Evolutionary conservation across 2,329 filamentous ascomycete genomes (phyloP).

Genomic region (Botrytis aclada): DNA sequence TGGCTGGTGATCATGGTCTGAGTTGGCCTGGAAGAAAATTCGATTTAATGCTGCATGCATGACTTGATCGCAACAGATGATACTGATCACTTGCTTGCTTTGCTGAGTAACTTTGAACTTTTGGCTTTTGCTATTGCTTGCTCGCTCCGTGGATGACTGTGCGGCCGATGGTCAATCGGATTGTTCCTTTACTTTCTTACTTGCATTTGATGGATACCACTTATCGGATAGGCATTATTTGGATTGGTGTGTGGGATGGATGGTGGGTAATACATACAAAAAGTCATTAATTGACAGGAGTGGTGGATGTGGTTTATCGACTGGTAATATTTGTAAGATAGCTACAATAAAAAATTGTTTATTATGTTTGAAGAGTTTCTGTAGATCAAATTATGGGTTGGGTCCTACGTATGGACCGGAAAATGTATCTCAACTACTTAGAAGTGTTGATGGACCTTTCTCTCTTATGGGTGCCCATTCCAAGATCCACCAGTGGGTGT

Average conservation of each 20-base stretch:
- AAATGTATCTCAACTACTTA: neutral
- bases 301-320: neutral
- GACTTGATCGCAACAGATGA: constrained; percentile 11
- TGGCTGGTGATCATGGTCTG: constrained; percentile 8
- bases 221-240: constrained; percentile 3
- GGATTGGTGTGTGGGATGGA: neutral
- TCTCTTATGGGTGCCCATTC: no score
- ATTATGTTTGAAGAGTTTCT: neutral
- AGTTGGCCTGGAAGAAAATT: constrained; percentile 3
- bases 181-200: neutral
- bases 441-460: neutral
- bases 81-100: constrained; percentile 10
- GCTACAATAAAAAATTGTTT: neutral
- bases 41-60: constrained; percentile 11
- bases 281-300: neutral
- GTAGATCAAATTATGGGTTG: neutral
- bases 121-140: constrained; percentile 12
- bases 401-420: neutral
- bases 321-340: constrained; percentile 5
- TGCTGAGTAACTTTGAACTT: constrained; percentile 12
- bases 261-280: constrained; percentile 1
- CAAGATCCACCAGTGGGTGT: no score
- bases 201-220: neutral
- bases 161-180: neutral
- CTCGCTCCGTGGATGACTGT: neutral